A percentile compares a stretch with the other conserved stretches of the same genome.
Conservation (phyloP, 345 rosid genomes). For the Populus simonii region DNA sequence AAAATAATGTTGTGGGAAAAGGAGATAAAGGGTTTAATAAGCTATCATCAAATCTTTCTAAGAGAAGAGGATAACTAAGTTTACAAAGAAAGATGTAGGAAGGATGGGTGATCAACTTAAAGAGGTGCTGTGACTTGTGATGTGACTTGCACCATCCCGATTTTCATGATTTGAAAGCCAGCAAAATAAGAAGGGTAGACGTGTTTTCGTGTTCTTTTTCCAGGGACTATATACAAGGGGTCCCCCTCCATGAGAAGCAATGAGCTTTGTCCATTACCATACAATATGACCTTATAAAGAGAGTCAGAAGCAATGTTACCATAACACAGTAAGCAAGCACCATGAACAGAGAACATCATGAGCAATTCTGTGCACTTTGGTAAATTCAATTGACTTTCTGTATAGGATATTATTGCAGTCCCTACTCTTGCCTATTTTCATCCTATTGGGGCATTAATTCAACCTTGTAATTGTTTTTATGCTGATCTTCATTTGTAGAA, state of each 20-base stretch:
- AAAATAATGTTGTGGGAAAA: neutral
- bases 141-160: constrained; percentile 26
- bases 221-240: neutral
- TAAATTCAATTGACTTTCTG: neutral
- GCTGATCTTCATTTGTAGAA: neutral
- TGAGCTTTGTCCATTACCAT: constrained; percentile 1
- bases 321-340: neutral
- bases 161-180: constrained; percentile 16
- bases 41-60: constrained; percentile 11
- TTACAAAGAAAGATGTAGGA: constrained; percentile 4
- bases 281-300: neutral
- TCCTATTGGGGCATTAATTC: neutral
- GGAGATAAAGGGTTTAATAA: constrained; percentile 2
- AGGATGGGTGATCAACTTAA: constrained; percentile 33
- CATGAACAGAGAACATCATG: neutral
- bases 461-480: neutral
- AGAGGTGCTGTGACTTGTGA: constrained; percentile 28
- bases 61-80: neutral
- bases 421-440: neutral
- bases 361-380: neutral
- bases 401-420: neutral
- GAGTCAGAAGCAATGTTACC: neutral
- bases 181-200: constrained; percentile 12
- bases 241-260: neutral
- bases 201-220: neutral